Base-by-base conservation (phyloP, 306 rosid species). In the Geum urbanum region DNA sequence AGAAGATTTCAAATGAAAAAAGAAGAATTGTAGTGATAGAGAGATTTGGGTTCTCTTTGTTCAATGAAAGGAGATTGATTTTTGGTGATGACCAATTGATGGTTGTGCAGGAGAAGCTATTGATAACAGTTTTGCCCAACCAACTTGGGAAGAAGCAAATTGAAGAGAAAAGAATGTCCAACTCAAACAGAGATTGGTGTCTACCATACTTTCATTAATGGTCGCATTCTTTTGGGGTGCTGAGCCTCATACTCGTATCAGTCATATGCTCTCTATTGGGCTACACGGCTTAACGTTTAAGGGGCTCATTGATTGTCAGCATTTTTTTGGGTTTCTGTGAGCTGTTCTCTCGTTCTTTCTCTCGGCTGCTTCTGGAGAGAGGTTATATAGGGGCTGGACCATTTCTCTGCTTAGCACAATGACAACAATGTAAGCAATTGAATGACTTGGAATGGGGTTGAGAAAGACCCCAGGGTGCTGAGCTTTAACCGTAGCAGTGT, bases 281-380 rank as follows among this genome's bases (percentile, higher is more conserved):
- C 24, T 72, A 60, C 13, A 53, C 66, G 69, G 37, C 37, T 32
- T 32, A 32, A 32, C 37, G 37, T 32, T 32, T 3, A 32, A 32
- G 37, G 37, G 37, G 59, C 73, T 11, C 79, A 76, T 86, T 82
- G 77, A 88, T 73, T 73, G 70, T 76, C 41, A 76, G 77, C 80
- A 79, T 79, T 79, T 84, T 32, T 83, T 79, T 87, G 84, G 87
- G 82, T 80, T 75, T 63, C 68, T 70, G 90, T 81, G 90, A 0
- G n/a, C 24, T 14, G 12, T 84, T 71, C 63, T 13, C 46, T 62
- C 61, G 45, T 16, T 47, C 45, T 19, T 19, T n/a, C 48, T 44
- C 61, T 70, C 70, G 64, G 41, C 14, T 14, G 41, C 4, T 18
- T 44, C 13, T 40, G 9, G 63, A 8, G 4, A 14, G 51, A 41